Evolutionary conservation across 768 basidiomycete genomes (phyloP), one percentile per base, ranked within the genome.

Genomic region (Suillus occidentalis): DNA sequence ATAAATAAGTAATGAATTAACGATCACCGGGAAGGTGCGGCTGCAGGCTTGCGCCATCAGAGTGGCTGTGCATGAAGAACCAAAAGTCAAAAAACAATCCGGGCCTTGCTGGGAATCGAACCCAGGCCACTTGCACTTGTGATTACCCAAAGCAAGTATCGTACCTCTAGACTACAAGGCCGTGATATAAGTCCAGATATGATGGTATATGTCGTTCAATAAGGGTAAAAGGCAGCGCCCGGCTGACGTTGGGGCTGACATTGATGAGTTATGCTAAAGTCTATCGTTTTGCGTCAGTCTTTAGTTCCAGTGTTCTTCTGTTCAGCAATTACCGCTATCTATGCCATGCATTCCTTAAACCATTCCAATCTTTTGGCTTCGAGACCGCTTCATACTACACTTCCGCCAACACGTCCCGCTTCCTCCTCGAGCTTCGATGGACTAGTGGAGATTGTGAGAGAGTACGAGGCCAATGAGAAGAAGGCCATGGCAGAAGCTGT

Each of bases 81-180:
- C 16, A 14, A 34, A 53, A 10, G 28, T 53, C 18, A 31, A 34
- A 55, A 55, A 34, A 20, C 31, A 31, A 31, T 12, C 13, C 6
- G 77, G 76, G 78, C 78, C 75, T 76, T 69, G 69, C 77, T 74
- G 78, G 73, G 76, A 79, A 75, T 78, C 73, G 77, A 78, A 78
- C 76, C 76, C 75, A 79, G 75, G 75, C 69, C 77, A 78, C 76
- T 78, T 75, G 73, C 70, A 75, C 8, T 73, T 70, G 73, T 43
- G 63, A 25, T 31, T 16, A 50, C 72, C 72, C 74, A 73, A 73
- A 76, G 73, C 73, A 73, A 73, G 74, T 73, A 76, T 73, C 74
- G 73, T 73, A 73, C 72, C 72, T 75, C 72, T 75, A 74, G 72
- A 75, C 72, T 70, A 73, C 72, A 76, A 76, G 73, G 73, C 72